These are phyloP conservation scores for Zymoseptoria tritici DNA, from an alignment of 2,329 filamentous ascomycete species.

Conservation along the genomic window DNA sequence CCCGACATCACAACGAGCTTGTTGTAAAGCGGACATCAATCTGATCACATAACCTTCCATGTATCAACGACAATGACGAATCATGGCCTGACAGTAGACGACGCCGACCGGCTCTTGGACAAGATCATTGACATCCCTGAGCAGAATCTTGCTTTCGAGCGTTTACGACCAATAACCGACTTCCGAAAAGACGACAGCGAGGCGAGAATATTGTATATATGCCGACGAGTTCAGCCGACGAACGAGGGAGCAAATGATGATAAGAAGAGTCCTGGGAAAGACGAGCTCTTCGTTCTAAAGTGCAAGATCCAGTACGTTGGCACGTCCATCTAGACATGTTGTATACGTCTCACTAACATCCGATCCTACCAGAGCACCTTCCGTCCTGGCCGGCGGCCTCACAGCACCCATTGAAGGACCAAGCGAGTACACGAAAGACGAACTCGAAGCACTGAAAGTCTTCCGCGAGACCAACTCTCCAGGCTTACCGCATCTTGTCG, in stretches of 20 bases:
- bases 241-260: background rate
- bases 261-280: background rate
- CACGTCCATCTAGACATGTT: background rate
- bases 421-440: conserved; percentile 21
- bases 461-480: conserved; percentile 13
- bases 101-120: conserved; percentile 15
- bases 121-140: conserved; percentile 10
- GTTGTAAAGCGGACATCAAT: conserved; percentile 1
- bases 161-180: conserved; percentile 23
- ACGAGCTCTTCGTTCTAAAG: conserved; percentile 22
- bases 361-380: conserved; percentile 16
- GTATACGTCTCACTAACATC: background rate
- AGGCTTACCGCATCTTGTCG: conserved; percentile 22
- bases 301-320: conserved; percentile 24
- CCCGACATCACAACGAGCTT: background rate
- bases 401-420: conserved; percentile 18
- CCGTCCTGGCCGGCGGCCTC: conserved; percentile 18
- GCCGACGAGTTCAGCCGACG: conserved; percentile 8
- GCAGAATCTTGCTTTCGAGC: conserved; percentile 13
- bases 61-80: conserved; percentile 11
- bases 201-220: conserved; percentile 24
- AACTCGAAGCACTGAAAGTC: conserved; percentile 20
- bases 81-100: conserved; percentile 14
- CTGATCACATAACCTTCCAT: conserved; percentile 11
- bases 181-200: conserved; percentile 27